These are phyloP conservation scores for Starmerella floricola DNA, from an alignment of 805 yeast genomes.

Conservation along the genomic window DNA sequence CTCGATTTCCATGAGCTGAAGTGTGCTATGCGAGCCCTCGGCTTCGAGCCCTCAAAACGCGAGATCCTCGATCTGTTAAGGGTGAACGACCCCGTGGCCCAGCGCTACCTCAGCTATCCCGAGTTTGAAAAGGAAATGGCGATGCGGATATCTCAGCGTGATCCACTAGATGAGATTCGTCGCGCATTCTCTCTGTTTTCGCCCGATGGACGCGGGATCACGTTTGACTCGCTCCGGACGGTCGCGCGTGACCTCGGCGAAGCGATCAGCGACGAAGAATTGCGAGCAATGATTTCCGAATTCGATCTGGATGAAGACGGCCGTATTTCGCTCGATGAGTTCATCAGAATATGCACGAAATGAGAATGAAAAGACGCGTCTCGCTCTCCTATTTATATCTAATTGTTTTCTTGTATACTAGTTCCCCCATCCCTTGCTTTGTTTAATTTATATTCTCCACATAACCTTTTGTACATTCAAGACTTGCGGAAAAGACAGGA, in stretches of 20 bases:
- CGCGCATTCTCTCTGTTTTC: slow-evolving; percentile 94
- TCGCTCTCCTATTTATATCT: background rate
- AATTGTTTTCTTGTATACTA: background rate
- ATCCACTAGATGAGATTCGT: slow-evolving; percentile 82
- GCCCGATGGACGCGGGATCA: slow-evolving; percentile 80
- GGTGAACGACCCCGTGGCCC: slow-evolving; percentile 49
- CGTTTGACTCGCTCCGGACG: slow-evolving; percentile 63
- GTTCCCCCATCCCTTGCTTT: no score
- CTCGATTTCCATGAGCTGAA: slow-evolving; percentile 87
- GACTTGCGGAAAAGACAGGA: no score
- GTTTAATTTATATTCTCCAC: no score
- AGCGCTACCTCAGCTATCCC: slow-evolving; percentile 48
- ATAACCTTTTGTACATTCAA: no score
- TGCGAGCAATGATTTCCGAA: slow-evolving; percentile 94
- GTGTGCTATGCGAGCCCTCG: slow-evolving; percentile 88
- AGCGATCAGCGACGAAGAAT: slow-evolving; percentile 78
- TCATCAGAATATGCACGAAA: slow-evolving; percentile 19
- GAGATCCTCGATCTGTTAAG: slow-evolving; percentile 70
- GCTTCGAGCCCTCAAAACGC: slow-evolving; percentile 71
- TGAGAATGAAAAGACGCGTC: no score
- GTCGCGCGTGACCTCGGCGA: slow-evolving; percentile 92
- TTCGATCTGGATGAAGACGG: slow-evolving; percentile 96
- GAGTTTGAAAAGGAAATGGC: slow-evolving; percentile 73
- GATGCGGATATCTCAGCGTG: slow-evolving; percentile 69
- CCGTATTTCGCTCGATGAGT: slow-evolving; percentile 42